Evolutionary conservation across 2,329 filamentous ascomycete species (phyloP).

Genomic region (Sporothrix sp.): DNA sequence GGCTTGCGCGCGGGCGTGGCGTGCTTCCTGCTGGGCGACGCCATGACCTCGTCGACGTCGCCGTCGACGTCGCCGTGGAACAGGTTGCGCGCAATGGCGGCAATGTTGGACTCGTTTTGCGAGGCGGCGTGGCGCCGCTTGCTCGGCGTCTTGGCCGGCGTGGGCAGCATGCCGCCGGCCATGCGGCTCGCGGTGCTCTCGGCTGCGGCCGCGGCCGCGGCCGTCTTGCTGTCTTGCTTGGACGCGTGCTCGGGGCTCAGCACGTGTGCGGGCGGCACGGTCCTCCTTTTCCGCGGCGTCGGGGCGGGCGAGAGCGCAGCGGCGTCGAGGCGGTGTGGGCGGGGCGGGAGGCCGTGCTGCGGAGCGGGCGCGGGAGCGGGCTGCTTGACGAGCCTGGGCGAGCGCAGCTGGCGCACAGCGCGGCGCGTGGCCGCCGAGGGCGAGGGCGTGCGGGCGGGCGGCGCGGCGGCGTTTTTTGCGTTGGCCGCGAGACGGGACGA

Average conservation of each 20-base stretch:
- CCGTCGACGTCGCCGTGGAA: constrained; percentile 38
- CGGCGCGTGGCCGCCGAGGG: constrained; percentile 26
- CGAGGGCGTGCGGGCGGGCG: constrained; percentile 42
- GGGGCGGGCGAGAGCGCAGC: constrained; percentile 29
- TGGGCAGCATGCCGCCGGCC: constrained; percentile 54
- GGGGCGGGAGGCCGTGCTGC: constrained; percentile 16
- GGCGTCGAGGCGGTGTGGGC: background rate
- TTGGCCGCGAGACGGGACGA: constrained; percentile 50
- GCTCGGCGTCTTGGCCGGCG: constrained; percentile 65
- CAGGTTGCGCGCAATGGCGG: constrained; percentile 49
- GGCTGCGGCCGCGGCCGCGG: constrained; percentile 30
- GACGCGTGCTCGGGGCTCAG: constrained; percentile 35
- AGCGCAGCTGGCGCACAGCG: constrained; percentile 22
- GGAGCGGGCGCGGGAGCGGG: background rate
- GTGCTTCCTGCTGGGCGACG: constrained; percentile 46
- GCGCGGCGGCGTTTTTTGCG: constrained; percentile 16
- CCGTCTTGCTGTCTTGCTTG: constrained; percentile 25
- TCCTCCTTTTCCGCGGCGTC: constrained; percentile 43
- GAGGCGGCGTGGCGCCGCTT: constrained; percentile 46
- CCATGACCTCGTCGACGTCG: constrained; percentile 46
- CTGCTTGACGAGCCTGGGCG: constrained; percentile 22
- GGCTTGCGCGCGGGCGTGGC: constrained; percentile 35
- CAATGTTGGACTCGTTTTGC: constrained; percentile 41
- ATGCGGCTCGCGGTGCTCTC: constrained; percentile 24
- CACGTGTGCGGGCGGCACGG: constrained; percentile 36